phyloP scores from a whole-genome alignment of 352 stramenopile genomes.

The Phytophthora syringae region DNA sequence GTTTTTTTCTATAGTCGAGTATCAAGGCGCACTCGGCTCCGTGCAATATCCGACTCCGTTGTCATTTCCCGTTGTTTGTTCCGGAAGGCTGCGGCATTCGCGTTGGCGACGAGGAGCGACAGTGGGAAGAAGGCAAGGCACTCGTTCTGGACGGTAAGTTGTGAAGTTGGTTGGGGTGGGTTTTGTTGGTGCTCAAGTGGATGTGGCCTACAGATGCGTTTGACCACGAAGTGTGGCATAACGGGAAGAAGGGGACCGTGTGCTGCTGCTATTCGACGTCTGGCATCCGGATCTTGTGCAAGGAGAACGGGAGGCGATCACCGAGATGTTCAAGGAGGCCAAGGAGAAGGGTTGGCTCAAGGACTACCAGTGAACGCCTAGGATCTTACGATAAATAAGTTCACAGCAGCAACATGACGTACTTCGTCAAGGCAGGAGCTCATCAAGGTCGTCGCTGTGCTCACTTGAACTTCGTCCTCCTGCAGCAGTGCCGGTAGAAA shows the following conservation, averaged over 20 bases:
- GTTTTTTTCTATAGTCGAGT: constrained; percentile 48
- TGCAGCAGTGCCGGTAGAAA: not conserved
- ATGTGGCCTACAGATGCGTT: constrained; percentile 58
- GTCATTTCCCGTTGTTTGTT: constrained; percentile 95
- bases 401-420: not conserved
- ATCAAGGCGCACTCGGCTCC: constrained; percentile 95
- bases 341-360: constrained; percentile 83
- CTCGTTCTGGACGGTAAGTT: constrained; percentile 82
- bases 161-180: not conserved
- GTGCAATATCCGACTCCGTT: constrained; percentile 95
- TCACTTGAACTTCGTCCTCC: not conserved
- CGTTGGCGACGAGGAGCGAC: constrained; percentile 85
- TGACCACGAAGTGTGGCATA: constrained; percentile 85
- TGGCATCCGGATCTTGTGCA: constrained; percentile 75
- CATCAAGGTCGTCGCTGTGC: constrained; percentile 11
- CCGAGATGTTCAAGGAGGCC: constrained; percentile 76
- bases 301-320: constrained; percentile 62
- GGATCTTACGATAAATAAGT: not conserved
- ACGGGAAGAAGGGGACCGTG: constrained; percentile 68
- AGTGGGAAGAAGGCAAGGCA: constrained; percentile 83
- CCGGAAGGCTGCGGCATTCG: constrained; percentile 90
- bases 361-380: constrained; percentile 43
- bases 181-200: not conserved
- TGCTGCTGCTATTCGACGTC: constrained; percentile 89
- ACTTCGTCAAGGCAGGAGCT: constrained; percentile 26